Conservation (phyloP, 257 asterid genomes). For the Pogostemon cablin region DNA sequence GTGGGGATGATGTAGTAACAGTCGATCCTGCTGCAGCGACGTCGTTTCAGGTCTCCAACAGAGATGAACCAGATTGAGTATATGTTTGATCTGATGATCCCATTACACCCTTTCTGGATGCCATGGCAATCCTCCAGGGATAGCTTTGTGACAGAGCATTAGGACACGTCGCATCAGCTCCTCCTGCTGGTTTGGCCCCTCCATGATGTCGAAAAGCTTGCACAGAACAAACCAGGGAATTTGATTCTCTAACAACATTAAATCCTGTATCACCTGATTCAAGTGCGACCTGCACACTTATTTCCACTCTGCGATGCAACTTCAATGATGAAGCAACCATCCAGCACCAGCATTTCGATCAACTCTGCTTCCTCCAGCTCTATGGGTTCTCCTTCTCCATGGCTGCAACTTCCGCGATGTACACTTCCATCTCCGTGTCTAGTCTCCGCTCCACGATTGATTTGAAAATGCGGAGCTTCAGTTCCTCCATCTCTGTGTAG, state of each 20-base stretch:
- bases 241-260: conserved; percentile 47
- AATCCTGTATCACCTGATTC: conserved; percentile 34
- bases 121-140: conserved; percentile 22
- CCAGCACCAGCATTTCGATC: conserved; percentile 44
- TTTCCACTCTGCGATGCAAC: conserved; percentile 16
- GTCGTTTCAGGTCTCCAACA: too few species aligned
- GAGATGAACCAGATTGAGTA: too few species aligned
- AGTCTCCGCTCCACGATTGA: conserved; percentile 23
- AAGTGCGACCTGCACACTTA: too few species aligned
- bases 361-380: conserved; percentile 19
- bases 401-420: neutral
- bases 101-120: neutral
- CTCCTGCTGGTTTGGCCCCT: conserved; percentile 14
- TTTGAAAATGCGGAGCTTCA: conserved; percentile 35
- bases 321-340: conserved; percentile 49
- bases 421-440: too few species aligned
- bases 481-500: conserved; percentile 41
- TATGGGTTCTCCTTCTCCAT: neutral
- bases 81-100: too few species aligned
- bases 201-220: conserved; percentile 34
- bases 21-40: too few species aligned
- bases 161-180: conserved; percentile 24
- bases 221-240: conserved; percentile 33
- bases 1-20: neutral
- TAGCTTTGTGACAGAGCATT: conserved; percentile 9